Base-by-base conservation (phyloP, 345 rosid genomes). In the Eucalyptus coolabah region DNA sequence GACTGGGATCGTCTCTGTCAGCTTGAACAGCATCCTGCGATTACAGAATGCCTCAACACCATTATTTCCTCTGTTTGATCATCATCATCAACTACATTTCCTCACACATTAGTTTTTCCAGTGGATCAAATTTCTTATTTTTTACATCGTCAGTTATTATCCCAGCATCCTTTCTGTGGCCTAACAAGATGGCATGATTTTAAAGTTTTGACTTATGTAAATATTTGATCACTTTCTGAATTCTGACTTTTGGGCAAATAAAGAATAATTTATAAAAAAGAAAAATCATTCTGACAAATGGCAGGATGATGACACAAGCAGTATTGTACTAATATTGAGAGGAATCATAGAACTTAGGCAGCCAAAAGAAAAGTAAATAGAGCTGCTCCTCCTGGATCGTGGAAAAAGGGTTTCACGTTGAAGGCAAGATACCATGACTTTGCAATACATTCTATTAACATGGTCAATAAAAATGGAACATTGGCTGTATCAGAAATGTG, bases 1-100 rank as follows among this genome's bases (percentile, higher is more conserved):
- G 94, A 93, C 92, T 92, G 89, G 98, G 99, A 93, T 98, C 99
- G 89, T 98, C 99, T 91, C 99, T 95, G 95, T 98, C 99, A 86
- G 95, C 92, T 94, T 98, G 99, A 91, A 97, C 94, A 4, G 92
- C 87, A n/a, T 96, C 99, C 99, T 98, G 89, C 49, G 51, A 21
- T 45, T 81, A 86, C 12, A 49, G 53, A 85, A 51, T 82, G 47
- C 40, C 49, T 87, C 32, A 17, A 69, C 85, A 59, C 86, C 44
- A 37, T 77, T 77, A 77, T 77, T 77, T 40, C 17, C 15, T 77
- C 14, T 77, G 85, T 77, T 77, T 77, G 83, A 37, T 23, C 47
- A 77, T 21, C 83, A 72, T 19, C 85, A 77, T 77, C 47, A 77
- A 77, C 47, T 77, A 77, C 30, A 77, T 77, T 40, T 77, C 85